Conservation (phyloP, 2,329 filamentous ascomycete species). For the Phialemonium atrogriseum region DNA sequence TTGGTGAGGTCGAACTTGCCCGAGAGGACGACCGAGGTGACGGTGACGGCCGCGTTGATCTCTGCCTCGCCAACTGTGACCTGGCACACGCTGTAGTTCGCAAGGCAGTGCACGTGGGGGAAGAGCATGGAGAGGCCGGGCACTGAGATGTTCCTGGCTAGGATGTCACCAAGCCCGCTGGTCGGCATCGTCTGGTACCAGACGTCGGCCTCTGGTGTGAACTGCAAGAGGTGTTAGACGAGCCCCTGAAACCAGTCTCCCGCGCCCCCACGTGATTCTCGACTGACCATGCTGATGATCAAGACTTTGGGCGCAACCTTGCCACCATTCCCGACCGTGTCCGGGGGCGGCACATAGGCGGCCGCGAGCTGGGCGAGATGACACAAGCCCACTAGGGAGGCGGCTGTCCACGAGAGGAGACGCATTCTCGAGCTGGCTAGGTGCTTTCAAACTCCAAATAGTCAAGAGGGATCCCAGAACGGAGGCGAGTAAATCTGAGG, state of each 20-base stretch:
- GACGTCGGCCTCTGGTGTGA: slow-evolving; percentile 49
- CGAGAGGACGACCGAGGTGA: slow-evolving; percentile 56
- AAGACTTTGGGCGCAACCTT: slow-evolving; percentile 50
- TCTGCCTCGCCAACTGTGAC: slow-evolving; percentile 60
- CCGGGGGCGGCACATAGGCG: not conserved
- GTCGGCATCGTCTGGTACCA: slow-evolving; percentile 48
- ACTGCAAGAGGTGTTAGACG: slow-evolving; percentile 31
- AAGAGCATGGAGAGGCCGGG: slow-evolving; percentile 59
- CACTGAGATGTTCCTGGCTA: slow-evolving; percentile 47
- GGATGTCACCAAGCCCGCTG: slow-evolving; percentile 43
- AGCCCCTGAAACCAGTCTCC: not conserved
- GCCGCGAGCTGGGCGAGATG: not conserved
- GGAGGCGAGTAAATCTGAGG: not conserved
- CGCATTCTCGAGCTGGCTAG: not conserved
- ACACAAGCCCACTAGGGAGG: not conserved
- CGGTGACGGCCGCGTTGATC: slow-evolving; percentile 65
- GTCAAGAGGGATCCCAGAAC: not conserved
- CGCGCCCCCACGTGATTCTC: not conserved
- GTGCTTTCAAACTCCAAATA: not conserved
- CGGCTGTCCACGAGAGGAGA: not conserved
- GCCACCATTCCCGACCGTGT: not conserved
- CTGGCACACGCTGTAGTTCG: slow-evolving; percentile 55
- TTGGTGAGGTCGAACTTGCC: slow-evolving; percentile 52
- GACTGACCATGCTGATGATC: slow-evolving; percentile 52
- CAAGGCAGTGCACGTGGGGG: slow-evolving; percentile 56